Conservation (phyloP, 2,329 filamentous ascomycete species). For the Orbilia ellipsospora region DNA sequence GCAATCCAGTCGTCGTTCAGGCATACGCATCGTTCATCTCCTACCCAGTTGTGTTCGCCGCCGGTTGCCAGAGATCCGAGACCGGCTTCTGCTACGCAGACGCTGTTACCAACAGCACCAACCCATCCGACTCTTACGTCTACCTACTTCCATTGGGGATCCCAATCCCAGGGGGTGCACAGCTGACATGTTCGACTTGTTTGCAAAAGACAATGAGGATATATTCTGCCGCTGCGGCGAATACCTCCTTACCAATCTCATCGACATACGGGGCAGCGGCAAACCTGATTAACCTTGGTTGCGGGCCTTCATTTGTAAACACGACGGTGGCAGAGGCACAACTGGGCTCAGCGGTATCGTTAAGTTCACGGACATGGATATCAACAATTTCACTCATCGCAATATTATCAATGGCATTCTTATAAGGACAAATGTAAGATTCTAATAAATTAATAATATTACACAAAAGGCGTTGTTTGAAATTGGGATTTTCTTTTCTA, state of each 20-base stretch:
- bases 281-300: conserved; percentile 74
- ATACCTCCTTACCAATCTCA: conserved; percentile 74
- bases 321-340: conserved; percentile 62
- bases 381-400: conserved; percentile 54
- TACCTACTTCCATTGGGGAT: conserved; percentile 88
- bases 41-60: conserved; percentile 81
- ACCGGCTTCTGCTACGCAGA: conserved; percentile 75
- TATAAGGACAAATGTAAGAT: conserved; percentile 46
- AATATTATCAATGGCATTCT: conserved; percentile 49
- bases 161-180: conserved; percentile 72
- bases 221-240: conserved; percentile 75
- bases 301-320: conserved; percentile 69
- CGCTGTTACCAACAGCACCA: conserved; percentile 79
- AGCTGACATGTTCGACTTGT: conserved; percentile 81
- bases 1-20: conserved; percentile 77
- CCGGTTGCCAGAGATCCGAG: conserved; percentile 77
- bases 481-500: conserved; percentile 20
- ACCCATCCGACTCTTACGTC: conserved; percentile 78
- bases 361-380: conserved; percentile 53
- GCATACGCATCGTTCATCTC: conserved; percentile 80
- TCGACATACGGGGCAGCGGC: conserved; percentile 78
- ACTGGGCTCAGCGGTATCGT: conserved; percentile 34
- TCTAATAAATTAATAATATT: conserved; percentile 24
- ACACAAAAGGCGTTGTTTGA: conserved; percentile 25
- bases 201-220: conserved; percentile 83